Conservation (phyloP, 177 flowering plant genomes). For the Vitis hybrid region DNA sequence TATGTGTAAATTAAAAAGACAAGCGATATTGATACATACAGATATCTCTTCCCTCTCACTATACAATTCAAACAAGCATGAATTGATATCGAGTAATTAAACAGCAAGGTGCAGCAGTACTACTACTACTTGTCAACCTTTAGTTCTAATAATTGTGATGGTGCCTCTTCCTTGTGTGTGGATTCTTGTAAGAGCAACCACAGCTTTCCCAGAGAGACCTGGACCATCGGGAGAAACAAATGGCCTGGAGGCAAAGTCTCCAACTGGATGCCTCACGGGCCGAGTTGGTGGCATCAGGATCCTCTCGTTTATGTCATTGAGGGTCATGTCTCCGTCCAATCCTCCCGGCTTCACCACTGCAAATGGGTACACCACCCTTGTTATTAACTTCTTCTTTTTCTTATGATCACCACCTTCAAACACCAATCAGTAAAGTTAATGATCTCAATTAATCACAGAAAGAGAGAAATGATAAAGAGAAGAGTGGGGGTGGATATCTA, state of each 20-base stretch:
- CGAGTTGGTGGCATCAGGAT: constrained; percentile 79
- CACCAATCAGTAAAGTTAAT: neutral
- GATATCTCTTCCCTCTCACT: constrained; percentile 4
- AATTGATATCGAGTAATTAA: neutral
- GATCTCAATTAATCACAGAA: neutral
- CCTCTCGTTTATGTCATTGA: constrained; percentile 84
- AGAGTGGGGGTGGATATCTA: neutral
- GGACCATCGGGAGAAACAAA: constrained; percentile 57
- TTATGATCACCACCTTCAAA: constrained; percentile 5
- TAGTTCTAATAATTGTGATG: constrained; percentile 87
- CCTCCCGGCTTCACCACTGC: constrained; percentile 94
- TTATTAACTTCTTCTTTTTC: constrained; percentile 28
- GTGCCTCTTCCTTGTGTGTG: constrained; percentile 95
- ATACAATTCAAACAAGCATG: constrained; percentile 15
- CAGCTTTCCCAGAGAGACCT: constrained; percentile 89
- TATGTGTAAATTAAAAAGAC: too few relatives aligned
- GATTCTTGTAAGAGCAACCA: constrained; percentile 79
- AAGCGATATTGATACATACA: too few relatives aligned
- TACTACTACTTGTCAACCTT: constrained; percentile 34
- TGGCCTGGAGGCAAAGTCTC: constrained; percentile 84
- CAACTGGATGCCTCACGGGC: constrained; percentile 90
- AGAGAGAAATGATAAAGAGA: constrained; percentile 6
- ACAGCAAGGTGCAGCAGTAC: neutral
- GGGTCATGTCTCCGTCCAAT: constrained; percentile 70
- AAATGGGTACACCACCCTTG: constrained; percentile 76